Evolutionary conservation across 2,329 filamentous ascomycete genomes (phyloP), one percentile per base, ranked within the genome.

Genomic region (Fusarium denticulatum): DNA sequence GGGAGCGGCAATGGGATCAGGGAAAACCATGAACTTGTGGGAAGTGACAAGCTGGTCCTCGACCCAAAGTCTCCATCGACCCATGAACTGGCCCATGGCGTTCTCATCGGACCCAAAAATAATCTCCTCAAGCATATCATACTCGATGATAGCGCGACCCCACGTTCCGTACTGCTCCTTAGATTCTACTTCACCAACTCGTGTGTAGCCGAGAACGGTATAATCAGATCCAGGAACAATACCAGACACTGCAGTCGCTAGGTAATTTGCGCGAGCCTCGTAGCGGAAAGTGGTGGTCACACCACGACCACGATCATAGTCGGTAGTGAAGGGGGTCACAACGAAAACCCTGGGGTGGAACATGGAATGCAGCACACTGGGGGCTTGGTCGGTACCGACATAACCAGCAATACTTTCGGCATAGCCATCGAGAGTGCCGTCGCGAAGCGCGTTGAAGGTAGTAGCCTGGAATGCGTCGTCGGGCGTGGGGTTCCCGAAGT

Each of bases 31-130:
- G 22, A 75, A 75, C 32, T 73, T 70, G 13, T 73, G 72, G 3
- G 32, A 67, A 3, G 67, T 67, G 7, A 73, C 43, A 12, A 75
- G 58, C 22, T 57, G 37, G 28, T 71, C 73, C 47, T 75, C 73
- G 28, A 75, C 72, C 73, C 73, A 75, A 20, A 73, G 59, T 28
- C 73, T 71, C 73, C 72, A 75, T 47, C 70, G 61, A 24, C 45
- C 72, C 10, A 69, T 50, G 7, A 53, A 53, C 14, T 53, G n/a
- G 7, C 50, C 50, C n/a, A 37, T 36, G 7, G 11, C 32, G 9
- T 11, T 20, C 18, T 20, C 49, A 16, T 53, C 50, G 0, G 18
- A 16, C 3, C 42, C 46, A 42, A 65, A 20, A 39, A 66, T n/a
- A 24, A 56, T 57, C 5, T 60, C 50, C 3, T 26, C 32, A 36